These are phyloP conservation scores for Hygrocybe coccinea DNA, from an alignment of 768 basidiomycete genomes.

Conservation along the genomic window DNA sequence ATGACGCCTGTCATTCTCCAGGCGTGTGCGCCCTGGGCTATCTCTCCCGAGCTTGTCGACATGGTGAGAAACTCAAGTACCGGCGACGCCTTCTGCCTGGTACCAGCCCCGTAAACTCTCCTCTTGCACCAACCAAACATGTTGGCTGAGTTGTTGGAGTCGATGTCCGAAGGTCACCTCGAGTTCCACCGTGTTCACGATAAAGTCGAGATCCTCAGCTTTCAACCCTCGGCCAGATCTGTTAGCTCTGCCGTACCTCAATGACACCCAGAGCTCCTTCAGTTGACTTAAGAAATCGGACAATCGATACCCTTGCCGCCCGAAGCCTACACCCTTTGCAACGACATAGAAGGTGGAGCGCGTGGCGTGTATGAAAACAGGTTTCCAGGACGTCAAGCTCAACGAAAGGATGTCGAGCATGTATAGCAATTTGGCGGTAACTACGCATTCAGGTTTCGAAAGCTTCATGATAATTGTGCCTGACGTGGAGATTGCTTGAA, in stretches of 20 bases:
- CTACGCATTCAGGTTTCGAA: constrained; percentile 24
- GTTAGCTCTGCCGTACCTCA: constrained; percentile 18
- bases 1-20: no score
- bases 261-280: constrained; percentile 25
- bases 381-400: constrained; percentile 24
- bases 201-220: constrained; percentile 27
- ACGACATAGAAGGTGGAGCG: constrained; percentile 30
- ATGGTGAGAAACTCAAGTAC: no score
- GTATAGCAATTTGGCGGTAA: constrained; percentile 27
- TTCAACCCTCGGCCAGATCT: constrained; percentile 16
- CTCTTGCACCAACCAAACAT: constrained; percentile 25
- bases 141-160: constrained; percentile 20
- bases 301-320: constrained; percentile 6
- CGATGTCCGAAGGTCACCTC: constrained; percentile 18
- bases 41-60: no score
- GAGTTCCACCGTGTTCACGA: constrained; percentile 18
- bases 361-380: constrained; percentile 25
- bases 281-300: constrained; percentile 14
- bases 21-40: no score
- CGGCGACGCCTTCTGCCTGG: background rate
- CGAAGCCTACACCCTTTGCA: constrained; percentile 24
- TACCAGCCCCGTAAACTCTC: constrained; percentile 18
- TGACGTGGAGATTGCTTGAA: constrained; percentile 19
- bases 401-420: constrained; percentile 26
- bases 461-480: constrained; percentile 31